A percentile compares a stretch with the other conserved stretches of the same genome.
Conservation (phyloP, 2,329 filamentous ascomycete genomes). For the Cordyceps cateniannulata region DNA sequence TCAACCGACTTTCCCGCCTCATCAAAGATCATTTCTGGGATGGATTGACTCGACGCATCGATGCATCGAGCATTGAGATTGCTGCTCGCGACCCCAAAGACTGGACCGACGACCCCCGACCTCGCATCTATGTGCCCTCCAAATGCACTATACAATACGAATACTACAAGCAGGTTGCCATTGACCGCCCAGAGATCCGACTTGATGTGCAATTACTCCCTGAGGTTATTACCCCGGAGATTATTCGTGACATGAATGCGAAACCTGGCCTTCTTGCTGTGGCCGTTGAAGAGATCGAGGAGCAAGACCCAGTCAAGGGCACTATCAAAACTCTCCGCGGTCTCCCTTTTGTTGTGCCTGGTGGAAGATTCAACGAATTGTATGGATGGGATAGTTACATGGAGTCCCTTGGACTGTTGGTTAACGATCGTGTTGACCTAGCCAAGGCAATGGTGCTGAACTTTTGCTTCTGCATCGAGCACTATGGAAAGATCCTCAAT, state of each 20-base stretch:
- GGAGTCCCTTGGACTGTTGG: conserved; percentile 83
- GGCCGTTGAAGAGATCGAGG: conserved; percentile 71
- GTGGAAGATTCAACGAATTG: conserved; percentile 94
- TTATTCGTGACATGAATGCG: conserved; percentile 75
- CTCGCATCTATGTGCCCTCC: conserved; percentile 82
- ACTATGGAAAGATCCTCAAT: conserved; percentile 98
- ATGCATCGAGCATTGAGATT: conserved; percentile 78
- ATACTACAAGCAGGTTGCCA: conserved; percentile 79
- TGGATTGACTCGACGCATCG: conserved; percentile 80
- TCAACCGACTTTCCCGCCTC: conserved; percentile 76
- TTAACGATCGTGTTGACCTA: conserved; percentile 77
- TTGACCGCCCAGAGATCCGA: conserved; percentile 72
- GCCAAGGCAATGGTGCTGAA: conserved; percentile 93
- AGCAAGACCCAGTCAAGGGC: conserved; percentile 50
- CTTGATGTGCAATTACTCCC: conserved; percentile 80
- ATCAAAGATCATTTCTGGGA: conserved; percentile 93
- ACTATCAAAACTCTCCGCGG: conserved; percentile 63
- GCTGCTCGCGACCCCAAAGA: conserved; percentile 91
- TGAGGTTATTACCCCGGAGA: conserved; percentile 70
- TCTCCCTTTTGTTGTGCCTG: conserved; percentile 92
- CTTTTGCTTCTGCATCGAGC: conserved; percentile 96
- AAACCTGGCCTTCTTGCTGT: conserved; percentile 86
- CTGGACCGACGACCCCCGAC: conserved; percentile 83
- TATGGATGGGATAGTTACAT: conserved; percentile 99
- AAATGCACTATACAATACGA: conserved; percentile 82